Evolutionary conservation across 2,329 filamentous ascomycete genomes (phyloP), one percentile per base, ranked within the genome.

Genomic region (Alternaria infectoria): DNA sequence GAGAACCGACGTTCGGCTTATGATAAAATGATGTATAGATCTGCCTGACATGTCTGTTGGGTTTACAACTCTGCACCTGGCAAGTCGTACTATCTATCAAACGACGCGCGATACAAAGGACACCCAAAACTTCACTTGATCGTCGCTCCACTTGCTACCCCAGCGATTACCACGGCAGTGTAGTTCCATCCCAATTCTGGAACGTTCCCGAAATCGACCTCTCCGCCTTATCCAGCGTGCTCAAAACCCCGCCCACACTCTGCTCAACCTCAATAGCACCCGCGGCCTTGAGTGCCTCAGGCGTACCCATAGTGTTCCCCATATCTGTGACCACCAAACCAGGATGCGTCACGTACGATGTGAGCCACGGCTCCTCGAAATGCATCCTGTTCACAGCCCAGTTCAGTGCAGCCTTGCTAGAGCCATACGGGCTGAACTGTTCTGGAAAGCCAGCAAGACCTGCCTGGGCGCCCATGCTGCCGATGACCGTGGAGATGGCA

Each of bases 391-490:
- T 30, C 11, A 66, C 52, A 25, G 67, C 40, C 49, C 55, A 67
- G 54, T 72, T 69, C 56, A 70, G 19, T 5, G 66, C 65, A 0
- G 62, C 67, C 36, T 72, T 72, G 23, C 55, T 59, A 3, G 52
- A n/a, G 2, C 66, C 66, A 28, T 62, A 65, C 10, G 50, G 26
- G 28, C 49, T 54, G 11, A 54, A 54, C 1, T 25, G 23, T 25
- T 54, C n/a, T 15, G 47, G 26, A 1, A 51, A 51, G 26, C 26
- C 26, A 4, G 47, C 47, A 0, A 43, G 6, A 19, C 2, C 13
- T 10, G 58, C 43, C 19, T 56, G 21, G 19, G n/a, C n/a, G 2
- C 51, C 50, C 25, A 70, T 65, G 26, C 59, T 65, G 44, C 63
- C 65, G 8, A 62, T 32, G 2, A 40, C 32, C 3, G 61, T 67